These are phyloP conservation scores for Piromyces sp. DNA, from an alignment of 192 early-diverging fungal genomes.

Conservation along the genomic window DNA sequence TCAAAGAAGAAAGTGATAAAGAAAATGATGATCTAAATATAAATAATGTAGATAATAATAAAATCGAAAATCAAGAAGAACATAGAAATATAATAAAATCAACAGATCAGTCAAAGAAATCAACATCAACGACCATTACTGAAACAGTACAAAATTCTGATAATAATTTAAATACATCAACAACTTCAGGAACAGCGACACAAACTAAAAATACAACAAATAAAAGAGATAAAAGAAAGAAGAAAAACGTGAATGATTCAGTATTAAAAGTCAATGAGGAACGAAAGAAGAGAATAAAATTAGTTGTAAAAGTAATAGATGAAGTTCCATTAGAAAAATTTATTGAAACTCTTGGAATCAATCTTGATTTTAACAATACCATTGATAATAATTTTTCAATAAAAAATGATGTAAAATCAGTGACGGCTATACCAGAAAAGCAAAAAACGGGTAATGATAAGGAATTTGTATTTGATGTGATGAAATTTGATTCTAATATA, in stretches of 20 bases:
- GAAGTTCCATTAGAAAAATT: background rate
- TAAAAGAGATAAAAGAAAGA: background rate
- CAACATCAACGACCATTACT: no score
- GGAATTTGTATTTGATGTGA: background rate
- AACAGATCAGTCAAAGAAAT: background rate
- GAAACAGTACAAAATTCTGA: no score
- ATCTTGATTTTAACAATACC: background rate
- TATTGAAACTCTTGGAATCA: background rate
- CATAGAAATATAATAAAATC: background rate
- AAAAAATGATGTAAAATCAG: background rate
- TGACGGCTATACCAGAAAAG: background rate
- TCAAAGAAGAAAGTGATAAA: background rate
- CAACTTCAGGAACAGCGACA: background rate
- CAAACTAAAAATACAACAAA: background rate
- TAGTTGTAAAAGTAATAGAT: background rate
- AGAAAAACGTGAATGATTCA: background rate
- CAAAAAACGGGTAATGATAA: background rate
- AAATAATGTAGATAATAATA: background rate
- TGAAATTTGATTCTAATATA: background rate
- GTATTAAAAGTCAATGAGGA: background rate
- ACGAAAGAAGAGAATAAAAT: background rate
- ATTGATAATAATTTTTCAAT: background rate
- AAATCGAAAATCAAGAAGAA: background rate
- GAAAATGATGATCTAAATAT: background rate
- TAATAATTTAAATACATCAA: no score